Percentiles rank a stretch among this genome's conserved stretches.
Conservation (phyloP, 2,329 filamentous ascomycete genomes). For the Stachybotrys chlorohalonatus region DNA sequence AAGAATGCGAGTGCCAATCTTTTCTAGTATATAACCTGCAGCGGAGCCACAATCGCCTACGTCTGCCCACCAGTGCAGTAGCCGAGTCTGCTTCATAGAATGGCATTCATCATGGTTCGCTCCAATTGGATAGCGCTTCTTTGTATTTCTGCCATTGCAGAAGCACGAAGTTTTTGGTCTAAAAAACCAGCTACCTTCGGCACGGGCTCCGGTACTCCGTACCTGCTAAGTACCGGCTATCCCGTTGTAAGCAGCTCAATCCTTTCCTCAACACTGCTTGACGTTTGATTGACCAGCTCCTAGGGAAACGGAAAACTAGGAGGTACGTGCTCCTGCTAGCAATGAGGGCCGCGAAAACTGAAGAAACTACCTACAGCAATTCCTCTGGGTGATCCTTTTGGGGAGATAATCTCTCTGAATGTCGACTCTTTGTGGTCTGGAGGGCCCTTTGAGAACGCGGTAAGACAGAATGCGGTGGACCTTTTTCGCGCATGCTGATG, state of each 20-base stretch:
- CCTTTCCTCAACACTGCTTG: background rate
- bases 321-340: slow-evolving; percentile 1
- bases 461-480: background rate
- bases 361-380: slow-evolving; percentile 3
- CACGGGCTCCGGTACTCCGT: slow-evolving; percentile 1
- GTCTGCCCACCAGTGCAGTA: too few relatives aligned
- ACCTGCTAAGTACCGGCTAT: slow-evolving; percentile 8
- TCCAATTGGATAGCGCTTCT: background rate
- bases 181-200: slow-evolving; percentile 4
- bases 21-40: too few relatives aligned
- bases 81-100: background rate
- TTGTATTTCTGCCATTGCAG: background rate
- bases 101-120: background rate
- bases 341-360: background rate
- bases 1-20: background rate
- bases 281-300: background rate
- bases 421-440: slow-evolving; percentile 10
- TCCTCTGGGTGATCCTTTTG: slow-evolving; percentile 6
- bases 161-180: slow-evolving; percentile 2
- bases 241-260: background rate
- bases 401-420: slow-evolving; percentile 6
- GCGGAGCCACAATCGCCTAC: too few relatives aligned
- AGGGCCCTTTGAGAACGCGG: slow-evolving; percentile 7
- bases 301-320: slow-evolving; percentile 9
- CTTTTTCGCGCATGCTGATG: background rate